Evolutionary conservation across 106 monocot species (phyloP).

Genomic region (Vanilla planifolia): DNA sequence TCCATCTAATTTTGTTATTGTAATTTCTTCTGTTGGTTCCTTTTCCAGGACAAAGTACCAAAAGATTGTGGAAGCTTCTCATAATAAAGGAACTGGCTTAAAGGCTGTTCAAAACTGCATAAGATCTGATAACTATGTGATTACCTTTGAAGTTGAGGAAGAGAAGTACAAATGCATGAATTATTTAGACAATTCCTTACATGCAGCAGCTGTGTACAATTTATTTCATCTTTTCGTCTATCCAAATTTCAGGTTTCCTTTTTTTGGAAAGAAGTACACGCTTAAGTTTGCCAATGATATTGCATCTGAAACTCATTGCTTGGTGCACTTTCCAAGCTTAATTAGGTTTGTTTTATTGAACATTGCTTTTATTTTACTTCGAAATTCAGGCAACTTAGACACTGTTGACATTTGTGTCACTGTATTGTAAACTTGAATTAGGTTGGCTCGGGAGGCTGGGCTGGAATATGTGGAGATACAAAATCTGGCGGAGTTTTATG

Average conservation of each 20-base stretch:
- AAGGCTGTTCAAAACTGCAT: slow-evolving; percentile 72
- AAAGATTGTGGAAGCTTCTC: slow-evolving; percentile 93
- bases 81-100: slow-evolving; percentile 58
- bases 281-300: slow-evolving; percentile 77
- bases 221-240: background rate
- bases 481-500: slow-evolving; percentile 95
- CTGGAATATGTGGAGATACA: slow-evolving; percentile 94
- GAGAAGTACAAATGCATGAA: slow-evolving; percentile 61
- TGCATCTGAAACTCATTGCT: slow-evolving; percentile 57
- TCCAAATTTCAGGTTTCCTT: slow-evolving; percentile 65
- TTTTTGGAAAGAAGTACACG: slow-evolving; percentile 94
- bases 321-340: slow-evolving; percentile 96
- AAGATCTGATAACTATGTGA: slow-evolving; percentile 85
- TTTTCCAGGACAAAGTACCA: slow-evolving; percentile 92
- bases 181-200: background rate
- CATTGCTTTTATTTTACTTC: background rate
- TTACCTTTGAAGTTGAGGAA: slow-evolving; percentile 96
- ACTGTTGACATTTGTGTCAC: background rate
- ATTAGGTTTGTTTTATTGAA: slow-evolving; percentile 49
- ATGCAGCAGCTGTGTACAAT: background rate
- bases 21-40: background rate
- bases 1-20: no score
- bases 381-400: background rate
- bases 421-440: slow-evolving; percentile 19
- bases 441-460: slow-evolving; percentile 93